Percentiles rank a stretch among this genome's conserved stretches.
Evolutionary conservation across 2,329 filamentous ascomycete species (phyloP).

Genomic region (Diaporthe sp.): DNA sequence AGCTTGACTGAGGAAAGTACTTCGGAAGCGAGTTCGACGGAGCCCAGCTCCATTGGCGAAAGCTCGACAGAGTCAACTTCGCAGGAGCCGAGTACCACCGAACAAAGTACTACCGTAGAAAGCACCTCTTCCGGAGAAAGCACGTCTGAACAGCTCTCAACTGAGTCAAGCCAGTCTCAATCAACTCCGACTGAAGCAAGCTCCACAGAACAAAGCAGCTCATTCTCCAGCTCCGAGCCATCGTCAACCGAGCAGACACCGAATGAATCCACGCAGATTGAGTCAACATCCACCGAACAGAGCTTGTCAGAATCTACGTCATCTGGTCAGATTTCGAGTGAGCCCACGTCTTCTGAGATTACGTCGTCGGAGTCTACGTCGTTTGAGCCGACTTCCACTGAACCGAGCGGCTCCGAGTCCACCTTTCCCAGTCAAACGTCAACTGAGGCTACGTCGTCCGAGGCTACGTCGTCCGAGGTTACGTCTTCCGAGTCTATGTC

Average conservation of each 20-base stretch:
- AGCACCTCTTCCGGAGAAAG: neutral
- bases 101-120: neutral
- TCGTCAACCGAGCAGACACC: neutral
- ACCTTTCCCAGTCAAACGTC: neutral
- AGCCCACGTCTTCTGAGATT: neutral
- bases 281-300: neutral
- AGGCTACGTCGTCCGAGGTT: neutral
- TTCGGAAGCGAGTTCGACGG: neutral
- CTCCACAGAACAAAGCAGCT: neutral
- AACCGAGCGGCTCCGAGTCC: neutral
- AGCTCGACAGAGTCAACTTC: neutral
- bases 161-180: neutral
- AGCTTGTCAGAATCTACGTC: neutral
- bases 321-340: neutral
- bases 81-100: neutral
- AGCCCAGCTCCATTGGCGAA: neutral
- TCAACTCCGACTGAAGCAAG: neutral
- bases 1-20: neutral
- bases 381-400: neutral
- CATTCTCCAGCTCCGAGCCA: neutral
- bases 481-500: neutral
- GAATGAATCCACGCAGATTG: neutral
- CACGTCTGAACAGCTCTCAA: neutral
- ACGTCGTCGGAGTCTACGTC: neutral
- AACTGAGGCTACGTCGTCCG: neutral